Percentiles rank a stretch among this genome's conserved stretches.
These are phyloP conservation scores for Pelargonium nanum DNA, from an alignment of 345 rosid species.

Conservation along the genomic window DNA sequence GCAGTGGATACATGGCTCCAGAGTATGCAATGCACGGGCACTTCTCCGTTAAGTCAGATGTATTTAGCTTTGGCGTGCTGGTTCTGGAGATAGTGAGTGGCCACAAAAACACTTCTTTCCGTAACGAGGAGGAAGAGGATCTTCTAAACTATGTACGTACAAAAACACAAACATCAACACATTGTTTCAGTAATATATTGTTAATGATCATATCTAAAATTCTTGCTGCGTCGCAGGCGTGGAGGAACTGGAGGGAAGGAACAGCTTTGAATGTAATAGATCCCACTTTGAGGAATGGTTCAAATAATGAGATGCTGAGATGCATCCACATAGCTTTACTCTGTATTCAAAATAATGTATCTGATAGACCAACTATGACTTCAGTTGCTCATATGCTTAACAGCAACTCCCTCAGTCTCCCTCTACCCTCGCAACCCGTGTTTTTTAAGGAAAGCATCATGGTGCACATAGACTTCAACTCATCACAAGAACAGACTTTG, in stretches of 20 bases:
- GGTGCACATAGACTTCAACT: not conserved
- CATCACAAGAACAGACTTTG: not conserved
- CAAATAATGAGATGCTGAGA: slow-evolving; percentile 12
- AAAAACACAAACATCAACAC: not conserved
- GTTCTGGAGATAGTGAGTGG: slow-evolving; percentile 21
- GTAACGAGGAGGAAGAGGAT: slow-evolving; percentile 1
- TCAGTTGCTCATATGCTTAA: slow-evolving; percentile 18
- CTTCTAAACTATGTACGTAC: slow-evolving; percentile 14
- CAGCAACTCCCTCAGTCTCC: slow-evolving; percentile 12
- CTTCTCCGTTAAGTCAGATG: slow-evolving; percentile 19
- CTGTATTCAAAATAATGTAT: slow-evolving; percentile 22
- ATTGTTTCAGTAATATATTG: not conserved
- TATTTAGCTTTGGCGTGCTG: slow-evolving; percentile 21
- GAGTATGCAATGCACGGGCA: slow-evolving; percentile 21
- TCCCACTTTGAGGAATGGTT: slow-evolving; percentile 3
- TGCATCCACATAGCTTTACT: slow-evolving; percentile 23
- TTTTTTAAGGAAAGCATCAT: not conserved
- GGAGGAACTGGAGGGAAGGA: slow-evolving; percentile 26
- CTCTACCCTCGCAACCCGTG: slow-evolving; percentile 16
- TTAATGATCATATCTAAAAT: not conserved
- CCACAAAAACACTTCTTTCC: slow-evolving; percentile 9
- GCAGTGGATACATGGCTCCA: slow-evolving; percentile 29
- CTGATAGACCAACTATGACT: slow-evolving; percentile 24
- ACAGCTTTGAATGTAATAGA: slow-evolving; percentile 17
- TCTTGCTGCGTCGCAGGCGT: slow-evolving; percentile 8